These are phyloP conservation scores for Talaromyces funiculosus DNA, from an alignment of 2,329 filamentous ascomycete species.

Conservation along the genomic window DNA sequence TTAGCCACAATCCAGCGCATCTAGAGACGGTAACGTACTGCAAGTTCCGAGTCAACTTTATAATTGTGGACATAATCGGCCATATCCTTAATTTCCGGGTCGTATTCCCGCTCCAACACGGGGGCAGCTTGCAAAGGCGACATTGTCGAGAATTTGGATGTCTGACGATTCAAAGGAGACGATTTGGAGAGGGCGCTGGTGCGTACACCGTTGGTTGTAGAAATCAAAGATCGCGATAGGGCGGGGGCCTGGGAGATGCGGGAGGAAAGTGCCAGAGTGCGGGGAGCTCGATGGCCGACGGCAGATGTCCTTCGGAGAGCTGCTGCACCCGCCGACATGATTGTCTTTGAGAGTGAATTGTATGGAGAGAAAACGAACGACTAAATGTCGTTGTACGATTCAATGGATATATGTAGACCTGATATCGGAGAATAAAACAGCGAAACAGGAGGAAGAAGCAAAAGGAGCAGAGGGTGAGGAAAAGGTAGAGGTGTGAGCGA, in stretches of 20 bases:
- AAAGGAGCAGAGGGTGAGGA: no score
- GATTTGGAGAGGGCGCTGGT: constrained; percentile 13
- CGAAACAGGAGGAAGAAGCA: background rate
- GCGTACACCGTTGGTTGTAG: constrained; percentile 17
- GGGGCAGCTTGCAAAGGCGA: constrained; percentile 32
- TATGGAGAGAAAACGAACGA: background rate
- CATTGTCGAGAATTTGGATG: constrained; percentile 40
- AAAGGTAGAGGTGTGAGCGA: background rate
- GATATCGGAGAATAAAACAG: background rate
- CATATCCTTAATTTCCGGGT: constrained; percentile 92
- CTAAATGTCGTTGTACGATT: background rate
- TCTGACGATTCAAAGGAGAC: constrained; percentile 7
- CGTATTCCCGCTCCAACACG: constrained; percentile 56
- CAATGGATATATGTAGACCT: background rate
- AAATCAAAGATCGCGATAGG: constrained; percentile 27
- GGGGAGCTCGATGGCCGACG: constrained; percentile 36
- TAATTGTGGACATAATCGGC: constrained; percentile 92
- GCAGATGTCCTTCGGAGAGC: constrained; percentile 30
- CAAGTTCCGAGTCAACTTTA: constrained; percentile 82
- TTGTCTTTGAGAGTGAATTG: background rate
- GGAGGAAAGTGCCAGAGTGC: constrained; percentile 38
- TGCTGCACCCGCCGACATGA: constrained; percentile 36
- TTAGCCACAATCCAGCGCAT: background rate
- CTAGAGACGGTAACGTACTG: constrained; percentile 54
- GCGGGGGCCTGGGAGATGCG: constrained; percentile 40